These are phyloP conservation scores for Linnemannia exigua DNA, from an alignment of 192 early-diverging fungal species.

Conservation along the genomic window DNA sequence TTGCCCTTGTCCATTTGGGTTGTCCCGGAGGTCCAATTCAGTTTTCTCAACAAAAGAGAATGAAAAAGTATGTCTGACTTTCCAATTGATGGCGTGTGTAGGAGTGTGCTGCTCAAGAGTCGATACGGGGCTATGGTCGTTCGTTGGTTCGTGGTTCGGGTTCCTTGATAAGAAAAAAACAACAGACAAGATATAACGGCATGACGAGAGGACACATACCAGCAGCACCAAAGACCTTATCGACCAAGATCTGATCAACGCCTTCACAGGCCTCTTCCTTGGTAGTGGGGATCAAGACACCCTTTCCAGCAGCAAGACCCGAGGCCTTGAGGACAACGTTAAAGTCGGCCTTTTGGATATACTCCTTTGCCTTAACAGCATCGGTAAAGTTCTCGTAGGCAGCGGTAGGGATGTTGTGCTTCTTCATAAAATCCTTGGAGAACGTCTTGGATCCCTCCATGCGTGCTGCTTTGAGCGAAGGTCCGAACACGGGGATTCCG, in stretches of 20 bases:
- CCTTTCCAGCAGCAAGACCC: conserved; percentile 98
- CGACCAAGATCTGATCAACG: conserved; percentile 91
- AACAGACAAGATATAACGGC: too few relatives aligned
- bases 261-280: conserved; percentile 89
- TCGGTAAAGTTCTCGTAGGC: conserved; percentile 74
- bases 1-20: not conserved
- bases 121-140: not conserved
- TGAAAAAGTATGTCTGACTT: not conserved
- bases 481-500: conserved; percentile 94
- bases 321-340: conserved; percentile 77
- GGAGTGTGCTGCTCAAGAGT: not conserved
- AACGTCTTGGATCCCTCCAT: conserved; percentile 99
- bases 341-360: conserved; percentile 41
- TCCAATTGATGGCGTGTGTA: not conserved
- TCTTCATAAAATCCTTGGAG: conserved; percentile 98
- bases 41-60: not conserved
- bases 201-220: conserved; percentile 61
- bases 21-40: conserved; percentile 8
- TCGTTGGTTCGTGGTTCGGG: not conserved
- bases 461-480: conserved; percentile 86
- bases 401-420: conserved; percentile 96
- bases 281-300: conserved; percentile 91
- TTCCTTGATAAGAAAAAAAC: not conserved
- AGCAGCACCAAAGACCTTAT: conserved; percentile 89
- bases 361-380: conserved; percentile 22